Evolutionary conservation across 768 basidiomycete genomes (phyloP).

Genomic region (Pleurotus pulmonarius): DNA sequence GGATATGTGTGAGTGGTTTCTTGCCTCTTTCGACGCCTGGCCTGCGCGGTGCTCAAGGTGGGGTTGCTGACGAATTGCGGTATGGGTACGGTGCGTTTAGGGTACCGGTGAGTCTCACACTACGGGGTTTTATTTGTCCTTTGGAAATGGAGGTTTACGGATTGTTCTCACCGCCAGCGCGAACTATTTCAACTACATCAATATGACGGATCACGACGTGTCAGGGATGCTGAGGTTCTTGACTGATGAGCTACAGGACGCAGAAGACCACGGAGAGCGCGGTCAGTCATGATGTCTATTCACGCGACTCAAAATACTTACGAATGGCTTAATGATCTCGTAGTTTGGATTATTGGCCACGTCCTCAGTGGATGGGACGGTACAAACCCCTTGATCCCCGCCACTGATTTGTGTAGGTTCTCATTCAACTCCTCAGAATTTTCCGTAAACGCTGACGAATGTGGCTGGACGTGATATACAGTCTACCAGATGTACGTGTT

Average conservation of each 20-base stretch:
- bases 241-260: conserved; percentile 74
- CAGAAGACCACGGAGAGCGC: conserved; percentile 72
- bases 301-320: too few relatives aligned
- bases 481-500: conserved; percentile 36
- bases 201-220: conserved; percentile 61
- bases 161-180: conserved; percentile 28
- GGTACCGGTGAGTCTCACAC: conserved; percentile 28
- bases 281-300: conserved; percentile 33
- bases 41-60: conserved; percentile 5
- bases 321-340: neutral
- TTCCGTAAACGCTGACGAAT: too few relatives aligned
- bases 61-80: neutral
- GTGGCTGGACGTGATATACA: neutral
- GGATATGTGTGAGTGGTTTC: conserved; percentile 56
- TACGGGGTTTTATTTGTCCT: neutral
- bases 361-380: conserved; percentile 64
- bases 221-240: conserved; percentile 77
- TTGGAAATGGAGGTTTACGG: neutral
- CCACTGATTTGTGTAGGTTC: conserved; percentile 64
- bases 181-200: conserved; percentile 78
- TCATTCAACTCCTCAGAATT: neutral
- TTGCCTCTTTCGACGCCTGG: neutral
- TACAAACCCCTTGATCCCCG: conserved; percentile 55
- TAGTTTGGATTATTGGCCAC: conserved; percentile 57
- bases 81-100: conserved; percentile 13